A percentile compares a stretch with the other conserved stretches of the same genome.
These are phyloP conservation scores for Paraphoma sp. DNA, from an alignment of 2,329 filamentous ascomycete genomes.

Conservation along the genomic window DNA sequence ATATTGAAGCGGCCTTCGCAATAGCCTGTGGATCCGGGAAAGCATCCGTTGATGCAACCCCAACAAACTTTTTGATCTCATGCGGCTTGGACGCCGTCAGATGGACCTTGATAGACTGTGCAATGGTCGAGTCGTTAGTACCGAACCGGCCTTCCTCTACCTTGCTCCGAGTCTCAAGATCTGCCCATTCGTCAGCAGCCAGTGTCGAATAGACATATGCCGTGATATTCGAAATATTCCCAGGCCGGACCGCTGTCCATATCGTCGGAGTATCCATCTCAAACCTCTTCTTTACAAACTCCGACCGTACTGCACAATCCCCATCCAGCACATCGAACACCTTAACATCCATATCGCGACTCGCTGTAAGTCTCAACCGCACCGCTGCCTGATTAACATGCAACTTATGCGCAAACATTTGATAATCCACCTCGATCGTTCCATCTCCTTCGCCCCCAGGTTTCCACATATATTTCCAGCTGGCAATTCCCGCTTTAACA, in stretches of 20 bases:
- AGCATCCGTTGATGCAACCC: constrained; percentile 72
- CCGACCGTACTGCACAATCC: constrained; percentile 69
- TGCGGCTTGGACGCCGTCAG: constrained; percentile 61
- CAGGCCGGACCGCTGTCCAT: constrained; percentile 69
- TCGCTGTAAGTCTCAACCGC: constrained; percentile 64
- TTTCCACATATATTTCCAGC: constrained; percentile 72
- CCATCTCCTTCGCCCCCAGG: constrained; percentile 53
- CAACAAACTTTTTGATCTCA: constrained; percentile 70
- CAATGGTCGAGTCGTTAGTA: constrained; percentile 68
- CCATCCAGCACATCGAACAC: constrained; percentile 74
- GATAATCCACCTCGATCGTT: constrained; percentile 67
- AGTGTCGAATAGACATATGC: constrained; percentile 65
- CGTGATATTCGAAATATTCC: constrained; percentile 67
- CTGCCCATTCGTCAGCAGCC: constrained; percentile 54
- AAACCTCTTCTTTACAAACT: constrained; percentile 63
- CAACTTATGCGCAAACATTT: constrained; percentile 70
- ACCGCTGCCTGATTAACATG: constrained; percentile 68
- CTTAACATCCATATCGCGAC: constrained; percentile 60
- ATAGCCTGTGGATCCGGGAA: constrained; percentile 64
- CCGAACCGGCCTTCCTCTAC: constrained; percentile 58
- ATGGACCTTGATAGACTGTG: constrained; percentile 63
- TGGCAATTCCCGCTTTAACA: constrained; percentile 67
- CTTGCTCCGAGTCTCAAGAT: constrained; percentile 51
- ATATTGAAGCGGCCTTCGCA: constrained; percentile 62
- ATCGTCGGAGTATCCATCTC: constrained; percentile 62